Evolutionary conservation across 176 grass and related monocot genomes (phyloP).

Genomic region (Carex parvula): DNA sequence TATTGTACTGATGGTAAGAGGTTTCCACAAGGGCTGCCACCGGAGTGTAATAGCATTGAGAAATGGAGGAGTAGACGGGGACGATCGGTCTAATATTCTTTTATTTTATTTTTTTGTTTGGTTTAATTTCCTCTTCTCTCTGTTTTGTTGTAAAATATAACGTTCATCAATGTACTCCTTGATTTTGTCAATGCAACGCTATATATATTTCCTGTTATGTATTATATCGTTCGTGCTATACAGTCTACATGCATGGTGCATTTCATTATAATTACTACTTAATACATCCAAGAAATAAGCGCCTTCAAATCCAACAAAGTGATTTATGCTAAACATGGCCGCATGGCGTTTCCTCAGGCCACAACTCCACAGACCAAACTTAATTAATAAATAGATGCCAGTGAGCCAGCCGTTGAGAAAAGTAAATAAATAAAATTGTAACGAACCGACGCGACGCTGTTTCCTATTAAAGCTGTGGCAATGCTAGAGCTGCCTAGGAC

Average conservation of each 20-base stretch:
- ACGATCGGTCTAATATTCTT: neutral
- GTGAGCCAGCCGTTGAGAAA: neutral
- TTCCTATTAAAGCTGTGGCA: neutral
- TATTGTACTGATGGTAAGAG: slow-evolving; percentile 81
- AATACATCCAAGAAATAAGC: neutral
- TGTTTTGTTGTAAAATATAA: slow-evolving; percentile 29
- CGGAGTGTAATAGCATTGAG: slow-evolving; percentile 54
- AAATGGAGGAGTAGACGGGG: neutral
- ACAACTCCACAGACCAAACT: too few relatives aligned
- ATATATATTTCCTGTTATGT: neutral
- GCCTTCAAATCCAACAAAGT: neutral
- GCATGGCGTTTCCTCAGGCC: neutral
- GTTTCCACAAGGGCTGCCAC: slow-evolving; percentile 43
- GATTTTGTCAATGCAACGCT: neutral
- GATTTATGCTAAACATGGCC: neutral
- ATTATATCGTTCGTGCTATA: neutral
- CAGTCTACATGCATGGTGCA: neutral
- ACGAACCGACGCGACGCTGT: neutral
- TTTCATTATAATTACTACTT: neutral
- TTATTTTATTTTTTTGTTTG: slow-evolving; percentile 21
- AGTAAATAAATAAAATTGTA: neutral
- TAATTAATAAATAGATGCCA: neutral
- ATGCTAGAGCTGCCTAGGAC: neutral
- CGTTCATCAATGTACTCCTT: slow-evolving; percentile 16
- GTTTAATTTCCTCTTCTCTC: neutral